Evolutionary conservation across 116 monocot species (phyloP), one percentile per base, ranked within the genome.

Genomic region (Cymodocea nodosa): DNA sequence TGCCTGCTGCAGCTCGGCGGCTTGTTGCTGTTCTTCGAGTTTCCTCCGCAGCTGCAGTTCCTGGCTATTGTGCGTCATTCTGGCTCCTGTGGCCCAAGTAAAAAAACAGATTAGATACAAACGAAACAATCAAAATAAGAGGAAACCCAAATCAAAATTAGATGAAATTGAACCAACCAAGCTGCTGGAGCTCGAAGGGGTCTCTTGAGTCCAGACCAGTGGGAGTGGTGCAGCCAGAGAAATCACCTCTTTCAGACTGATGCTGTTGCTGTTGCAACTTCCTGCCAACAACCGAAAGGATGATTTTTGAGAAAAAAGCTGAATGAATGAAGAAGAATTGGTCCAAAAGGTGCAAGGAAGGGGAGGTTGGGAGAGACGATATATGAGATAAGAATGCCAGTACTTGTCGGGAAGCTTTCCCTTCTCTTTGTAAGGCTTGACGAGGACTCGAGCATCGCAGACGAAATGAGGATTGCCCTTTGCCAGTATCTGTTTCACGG

Each of bases 401-500:
- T 79, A 90, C 75, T 90, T 90, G 55, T 92, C 98, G 56, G 57
- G 70, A 63, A 79, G 40, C 67, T 77, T 98, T 48, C 86, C 82
- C 75, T 98, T 98, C 77, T 92, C 98, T 71, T 82, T 78, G 61
- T 98, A 98, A 20, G 89, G 98, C 55, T 92, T 98, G 35, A 98
- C 98, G n/a, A 98, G 80, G 51, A 98, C 88, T 1, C 89, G 77
- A 3, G 84, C 76, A 65, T 89, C 82, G 70, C 89, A 82, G 14
- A 98, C 89, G 71, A 78, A 78, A 73, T 98, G 98, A 15, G 92
- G 92, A 50, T 85, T 78, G 0, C 89, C 77, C 63, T 78, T 86
- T 12, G 81, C 71, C 22, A 98, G 71, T 52, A 98, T 86, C 24
- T 68, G 52, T 25, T 73, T 86, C 69, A 89, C 98, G 4, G 92